Base-by-base conservation (phyloP, 192 early-diverging fungal species). In the Linnemannia schmuckeri region DNA sequence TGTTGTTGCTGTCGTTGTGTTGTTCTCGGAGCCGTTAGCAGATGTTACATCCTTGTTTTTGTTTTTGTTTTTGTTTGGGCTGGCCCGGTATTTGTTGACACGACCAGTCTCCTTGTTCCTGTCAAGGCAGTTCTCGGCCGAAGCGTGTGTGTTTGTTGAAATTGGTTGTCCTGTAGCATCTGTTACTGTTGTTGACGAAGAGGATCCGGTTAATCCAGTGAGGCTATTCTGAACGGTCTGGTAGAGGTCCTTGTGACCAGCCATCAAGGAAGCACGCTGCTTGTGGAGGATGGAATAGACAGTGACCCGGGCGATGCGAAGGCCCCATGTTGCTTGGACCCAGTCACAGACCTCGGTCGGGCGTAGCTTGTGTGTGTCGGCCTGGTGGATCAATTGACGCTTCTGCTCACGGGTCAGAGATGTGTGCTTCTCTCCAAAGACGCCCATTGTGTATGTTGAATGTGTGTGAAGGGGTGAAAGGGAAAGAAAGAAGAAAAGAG, bases 281-380 rank as follows among this genome's bases (percentile, higher is more conserved):
- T 87, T 87, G 76, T 87, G 85, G 42, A 87, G 79, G 42, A 87
- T 87, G 24, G 85, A 87, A 73, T 87, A 87, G 6, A 87, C 85
- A 6, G 85, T 87, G 33, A 87, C 85, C 18, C 85, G 55, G n/a
- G 85, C 85, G 68, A 87, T 87, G 13, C 85, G 71, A 24, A 87
- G 76, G 15, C 85, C 85, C 85, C 85, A 87, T 10, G 85, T 87
- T 30, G 79, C 80, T 35, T 81, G 80, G 10, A 87, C 85, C 85
- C 85, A 87, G 63, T 87, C 85, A 37, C 85, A 87, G 37, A 87
- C 85, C 37, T 87, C 85, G 13, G 85, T 87, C 2, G 85, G 85
- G 8, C 85, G 85, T 40, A 87, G 76, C 72, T 87, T 87, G 79
- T 87, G 80, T 40, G 85, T 87, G 63, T 87, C 85, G 9, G 85